A percentile compares a stretch with the other conserved stretches of the same genome.
Evolutionary conservation across 176 grass and related monocot species (phyloP).

Genomic region (Carex scoparia): DNA sequence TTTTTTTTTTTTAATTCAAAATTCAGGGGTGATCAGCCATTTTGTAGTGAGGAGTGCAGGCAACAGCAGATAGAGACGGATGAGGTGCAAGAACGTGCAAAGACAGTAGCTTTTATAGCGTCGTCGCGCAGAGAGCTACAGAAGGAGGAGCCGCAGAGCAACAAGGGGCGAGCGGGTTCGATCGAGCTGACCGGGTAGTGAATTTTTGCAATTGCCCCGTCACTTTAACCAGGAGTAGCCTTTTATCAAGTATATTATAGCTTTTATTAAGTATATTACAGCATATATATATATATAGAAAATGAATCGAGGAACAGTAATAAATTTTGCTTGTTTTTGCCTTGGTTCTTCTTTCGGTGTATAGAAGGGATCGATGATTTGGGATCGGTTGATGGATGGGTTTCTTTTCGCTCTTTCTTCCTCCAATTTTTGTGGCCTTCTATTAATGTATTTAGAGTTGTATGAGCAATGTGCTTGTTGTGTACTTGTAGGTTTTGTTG

Average conservation of each 20-base stretch:
- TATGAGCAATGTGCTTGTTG: background rate
- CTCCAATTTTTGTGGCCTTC: constrained; percentile 21
- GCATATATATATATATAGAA: constrained; percentile 16
- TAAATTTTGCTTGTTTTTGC: constrained; percentile 11
- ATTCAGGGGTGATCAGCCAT: constrained; percentile 74
- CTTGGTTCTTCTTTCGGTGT: constrained; percentile 6
- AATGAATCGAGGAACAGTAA: background rate
- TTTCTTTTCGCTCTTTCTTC: background rate
- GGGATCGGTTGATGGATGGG: constrained; percentile 9
- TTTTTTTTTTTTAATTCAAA: background rate
- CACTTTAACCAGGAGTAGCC: background rate
- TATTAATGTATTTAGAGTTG: background rate
- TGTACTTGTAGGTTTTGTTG: background rate
- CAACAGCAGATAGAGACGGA: constrained; percentile 78
- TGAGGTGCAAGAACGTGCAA: constrained; percentile 36
- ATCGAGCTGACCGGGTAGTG: constrained; percentile 23
- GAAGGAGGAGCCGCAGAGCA: constrained; percentile 12
- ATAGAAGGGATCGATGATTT: background rate
- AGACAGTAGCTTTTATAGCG: constrained; percentile 19
- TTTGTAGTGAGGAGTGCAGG: constrained; percentile 95
- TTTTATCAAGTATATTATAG: constrained; percentile 6
- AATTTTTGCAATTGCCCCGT: constrained; percentile 14
- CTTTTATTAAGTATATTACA: constrained; percentile 10
- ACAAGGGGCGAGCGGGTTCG: constrained; percentile 20
- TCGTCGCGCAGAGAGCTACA: constrained; percentile 16